phyloP scores from a whole-genome alignment of 345 rosid species.

The Cardamine resedifolia region DNA sequence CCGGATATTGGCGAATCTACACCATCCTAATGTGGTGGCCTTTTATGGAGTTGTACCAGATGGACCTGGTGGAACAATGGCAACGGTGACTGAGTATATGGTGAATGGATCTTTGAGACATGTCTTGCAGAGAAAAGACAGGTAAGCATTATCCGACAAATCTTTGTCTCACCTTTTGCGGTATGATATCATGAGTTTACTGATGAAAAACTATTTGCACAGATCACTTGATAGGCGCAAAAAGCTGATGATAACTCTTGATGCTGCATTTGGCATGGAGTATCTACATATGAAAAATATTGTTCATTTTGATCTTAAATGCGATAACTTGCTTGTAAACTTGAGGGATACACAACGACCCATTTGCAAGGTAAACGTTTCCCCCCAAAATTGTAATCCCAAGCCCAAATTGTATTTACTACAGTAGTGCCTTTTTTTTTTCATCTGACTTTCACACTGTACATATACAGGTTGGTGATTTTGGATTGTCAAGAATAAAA shows the following conservation, averaged over 20 bases:
- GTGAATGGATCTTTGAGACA: conserved; percentile 88
- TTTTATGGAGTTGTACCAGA: conserved; percentile 90
- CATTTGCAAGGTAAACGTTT: conserved; percentile 68
- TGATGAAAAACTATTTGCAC: conserved; percentile 29
- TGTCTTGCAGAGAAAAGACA: conserved; percentile 63
- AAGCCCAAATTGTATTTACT: background rate
- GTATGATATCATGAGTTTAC: conserved; percentile 11
- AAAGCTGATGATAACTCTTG: conserved; percentile 71
- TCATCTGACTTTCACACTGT: background rate
- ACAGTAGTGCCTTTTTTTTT: background rate
- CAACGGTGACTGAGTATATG: conserved; percentile 90
- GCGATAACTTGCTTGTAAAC: conserved; percentile 90
- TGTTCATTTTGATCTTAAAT: conserved; percentile 94
- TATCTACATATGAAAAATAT: conserved; percentile 79
- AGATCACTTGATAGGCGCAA: conserved; percentile 78
- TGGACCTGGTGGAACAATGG: conserved; percentile 88
- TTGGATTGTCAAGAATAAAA: conserved; percentile 90
- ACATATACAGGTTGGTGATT: conserved; percentile 78
- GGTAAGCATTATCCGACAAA: conserved; percentile 38
- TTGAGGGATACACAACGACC: conserved; percentile 90
- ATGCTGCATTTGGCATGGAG: conserved; percentile 98
- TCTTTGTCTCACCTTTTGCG: background rate
- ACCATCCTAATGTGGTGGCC: conserved; percentile 95
- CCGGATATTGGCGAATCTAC: conserved; percentile 76
- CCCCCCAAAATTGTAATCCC: background rate